Percentiles rank a stretch among this genome's conserved stretches.
phyloP scores from a whole-genome alignment of 805 yeast genomes.

The Blastobotrys terrestris region DNA sequence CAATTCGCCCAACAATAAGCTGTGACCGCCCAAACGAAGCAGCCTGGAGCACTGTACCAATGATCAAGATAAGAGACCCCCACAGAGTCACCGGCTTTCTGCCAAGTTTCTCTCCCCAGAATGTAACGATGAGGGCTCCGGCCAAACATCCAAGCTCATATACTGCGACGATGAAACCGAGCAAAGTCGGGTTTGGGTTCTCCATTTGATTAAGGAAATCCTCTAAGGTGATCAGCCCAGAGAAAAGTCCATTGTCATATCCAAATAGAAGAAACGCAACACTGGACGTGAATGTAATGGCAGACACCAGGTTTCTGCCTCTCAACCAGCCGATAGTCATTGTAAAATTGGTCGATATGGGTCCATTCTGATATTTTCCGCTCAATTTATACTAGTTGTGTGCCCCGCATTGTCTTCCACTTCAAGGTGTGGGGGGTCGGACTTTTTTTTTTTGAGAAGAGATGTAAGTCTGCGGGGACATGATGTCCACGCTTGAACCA shows the following conservation, averaged over 20 bases:
- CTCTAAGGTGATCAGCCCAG: constrained; percentile 26
- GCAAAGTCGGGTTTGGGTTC: constrained; percentile 5
- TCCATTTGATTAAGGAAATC: constrained; percentile 14
- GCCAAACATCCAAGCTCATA: constrained; percentile 23
- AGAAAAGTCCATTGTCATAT: constrained; percentile 30
- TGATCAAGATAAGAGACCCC: constrained; percentile 31
- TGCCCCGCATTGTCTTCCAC: too few species aligned
- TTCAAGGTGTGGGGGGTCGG: too few species aligned
- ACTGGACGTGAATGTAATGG: too few species aligned
- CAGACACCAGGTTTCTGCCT: too few species aligned
- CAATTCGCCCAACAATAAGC: constrained; percentile 45
- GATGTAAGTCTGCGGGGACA: too few species aligned
- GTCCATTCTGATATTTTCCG: too few species aligned
- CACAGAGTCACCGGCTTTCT: constrained; percentile 57
- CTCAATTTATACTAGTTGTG: too few species aligned
- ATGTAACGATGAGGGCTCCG: constrained; percentile 59
- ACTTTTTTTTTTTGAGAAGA: too few species aligned
- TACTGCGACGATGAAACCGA: constrained; percentile 13
- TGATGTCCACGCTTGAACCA: too few species aligned
- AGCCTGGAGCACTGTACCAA: constrained; percentile 28
- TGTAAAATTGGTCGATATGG: too few species aligned
- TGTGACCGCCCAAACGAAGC: constrained; percentile 30
- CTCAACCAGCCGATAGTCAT: too few species aligned
- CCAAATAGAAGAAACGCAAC: constrained; percentile 18
- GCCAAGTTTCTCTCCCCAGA: constrained; percentile 51